Conservation (phyloP, 148 eudicot genomes). For the Fallopia convolvulus region DNA sequence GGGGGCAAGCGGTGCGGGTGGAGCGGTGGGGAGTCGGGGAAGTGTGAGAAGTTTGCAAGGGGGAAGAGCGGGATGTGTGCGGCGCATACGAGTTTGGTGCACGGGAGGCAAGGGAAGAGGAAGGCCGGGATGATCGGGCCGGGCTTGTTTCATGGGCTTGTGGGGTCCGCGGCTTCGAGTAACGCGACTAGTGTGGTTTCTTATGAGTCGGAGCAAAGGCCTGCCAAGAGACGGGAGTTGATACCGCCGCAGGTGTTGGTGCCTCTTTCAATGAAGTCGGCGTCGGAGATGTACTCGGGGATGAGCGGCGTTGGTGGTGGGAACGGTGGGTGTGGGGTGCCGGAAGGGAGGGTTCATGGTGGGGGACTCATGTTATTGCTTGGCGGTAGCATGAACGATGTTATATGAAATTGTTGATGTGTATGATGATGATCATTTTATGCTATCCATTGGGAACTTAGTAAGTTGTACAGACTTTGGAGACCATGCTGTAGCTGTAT, state of each 20-base stretch:
- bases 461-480: too few species aligned
- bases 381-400: slow-evolving; percentile 17
- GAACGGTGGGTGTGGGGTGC: slow-evolving; percentile 15
- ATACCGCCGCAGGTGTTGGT: slow-evolving; percentile 63
- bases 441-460: background rate
- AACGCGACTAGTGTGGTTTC: slow-evolving; percentile 19
- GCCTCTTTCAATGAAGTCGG: slow-evolving; percentile 53
- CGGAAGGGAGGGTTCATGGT: slow-evolving; percentile 69
- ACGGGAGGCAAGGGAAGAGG: slow-evolving; percentile 29
- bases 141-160: slow-evolving; percentile 51
- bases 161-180: slow-evolving; percentile 28
- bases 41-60: slow-evolving; percentile 61
- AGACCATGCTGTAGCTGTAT: too few species aligned
- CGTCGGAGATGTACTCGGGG: slow-evolving; percentile 13
- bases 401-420: background rate
- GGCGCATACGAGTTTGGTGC: slow-evolving; percentile 42
- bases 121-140: slow-evolving; percentile 38
- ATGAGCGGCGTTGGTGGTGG: background rate
- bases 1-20: slow-evolving; percentile 67
- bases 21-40: slow-evolving; percentile 34
- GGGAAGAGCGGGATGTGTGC: slow-evolving; percentile 66
- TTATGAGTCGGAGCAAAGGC: slow-evolving; percentile 24
- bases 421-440: background rate
- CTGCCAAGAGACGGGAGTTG: slow-evolving; percentile 27
- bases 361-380: slow-evolving; percentile 59